A percentile compares a stretch with the other conserved stretches of the same genome.
phyloP scores from a whole-genome alignment of 768 basidiomycete species.

The Coprinellus micaceus region DNA sequence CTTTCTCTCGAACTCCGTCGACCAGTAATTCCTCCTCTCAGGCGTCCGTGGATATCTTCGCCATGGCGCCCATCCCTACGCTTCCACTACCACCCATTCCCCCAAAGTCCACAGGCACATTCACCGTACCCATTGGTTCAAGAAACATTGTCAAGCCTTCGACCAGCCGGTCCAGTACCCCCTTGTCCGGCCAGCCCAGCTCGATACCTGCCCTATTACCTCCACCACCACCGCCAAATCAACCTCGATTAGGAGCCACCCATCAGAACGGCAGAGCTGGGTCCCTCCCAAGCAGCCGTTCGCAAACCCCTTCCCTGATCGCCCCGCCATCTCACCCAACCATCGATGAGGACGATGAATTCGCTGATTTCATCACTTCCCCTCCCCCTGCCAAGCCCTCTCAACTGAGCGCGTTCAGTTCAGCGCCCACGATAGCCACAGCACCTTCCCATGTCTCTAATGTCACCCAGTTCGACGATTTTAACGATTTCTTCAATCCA shows the following conservation, averaged over 20 bases:
- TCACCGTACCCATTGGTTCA: too few species aligned
- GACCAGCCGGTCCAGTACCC: not conserved
- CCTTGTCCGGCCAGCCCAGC: not conserved
- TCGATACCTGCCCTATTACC: not conserved
- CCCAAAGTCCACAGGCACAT: not conserved
- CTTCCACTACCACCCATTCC: not conserved
- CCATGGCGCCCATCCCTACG: not conserved
- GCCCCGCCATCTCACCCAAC: not conserved
- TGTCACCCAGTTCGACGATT: constrained; percentile 30
- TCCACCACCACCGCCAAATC: constrained; percentile 1
- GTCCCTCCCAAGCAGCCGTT: not conserved
- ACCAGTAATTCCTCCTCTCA: constrained; percentile 1
- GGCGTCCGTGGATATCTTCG: not conserved
- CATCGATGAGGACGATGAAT: constrained; percentile 47
- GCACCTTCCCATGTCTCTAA: constrained; percentile 14
- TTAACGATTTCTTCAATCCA: constrained; percentile 42
- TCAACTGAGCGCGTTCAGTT: constrained; percentile 12
- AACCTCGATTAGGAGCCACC: not conserved
- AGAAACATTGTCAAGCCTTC: too few species aligned
- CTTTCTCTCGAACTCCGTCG: not conserved
- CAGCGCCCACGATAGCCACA: constrained; percentile 1
- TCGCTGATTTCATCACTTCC: constrained; percentile 46
- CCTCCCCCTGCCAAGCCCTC: constrained; percentile 21
- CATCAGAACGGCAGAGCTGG: not conserved
- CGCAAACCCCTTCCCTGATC: constrained; percentile 3